These are phyloP conservation scores for Aegilops tauschii DNA, from an alignment of 176 grass and related monocot genomes.

Conservation along the genomic window DNA sequence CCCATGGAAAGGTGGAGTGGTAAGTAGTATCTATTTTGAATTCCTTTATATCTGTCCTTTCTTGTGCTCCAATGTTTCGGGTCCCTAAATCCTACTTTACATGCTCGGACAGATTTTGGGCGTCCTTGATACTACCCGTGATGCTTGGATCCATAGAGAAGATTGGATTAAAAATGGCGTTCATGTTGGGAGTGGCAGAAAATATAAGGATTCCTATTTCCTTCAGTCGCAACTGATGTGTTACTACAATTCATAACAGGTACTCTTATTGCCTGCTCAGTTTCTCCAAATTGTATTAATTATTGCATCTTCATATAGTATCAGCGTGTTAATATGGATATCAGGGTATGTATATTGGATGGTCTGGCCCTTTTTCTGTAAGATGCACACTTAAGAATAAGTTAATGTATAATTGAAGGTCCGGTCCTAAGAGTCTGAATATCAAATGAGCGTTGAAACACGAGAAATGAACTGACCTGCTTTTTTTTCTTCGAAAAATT, in stretches of 20 bases:
- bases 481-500: neutral
- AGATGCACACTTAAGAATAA: neutral
- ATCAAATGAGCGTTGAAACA: neutral
- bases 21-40: slow-evolving; percentile 58
- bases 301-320: neutral
- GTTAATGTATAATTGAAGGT: neutral
- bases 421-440: neutral
- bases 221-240: slow-evolving; percentile 93
- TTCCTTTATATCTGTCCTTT: neutral
- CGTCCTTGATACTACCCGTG: slow-evolving; percentile 73
- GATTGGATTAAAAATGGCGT: slow-evolving; percentile 94
- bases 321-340: neutral
- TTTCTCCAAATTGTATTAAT: neutral
- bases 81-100: slow-evolving; percentile 1
- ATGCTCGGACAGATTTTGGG: slow-evolving; percentile 67
- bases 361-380: neutral
- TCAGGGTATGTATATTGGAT: neutral
- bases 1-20: slow-evolving; percentile 95
- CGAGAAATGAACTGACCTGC: neutral
- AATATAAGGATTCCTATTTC: slow-evolving; percentile 95
- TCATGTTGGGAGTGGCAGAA: slow-evolving; percentile 81
- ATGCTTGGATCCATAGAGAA: slow-evolving; percentile 97
- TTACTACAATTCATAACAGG: slow-evolving; percentile 78
- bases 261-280: neutral
- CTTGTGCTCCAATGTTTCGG: neutral